These are phyloP conservation scores for Metarhizium guizhouense DNA, from an alignment of 2,329 filamentous ascomycete genomes.

Conservation along the genomic window DNA sequence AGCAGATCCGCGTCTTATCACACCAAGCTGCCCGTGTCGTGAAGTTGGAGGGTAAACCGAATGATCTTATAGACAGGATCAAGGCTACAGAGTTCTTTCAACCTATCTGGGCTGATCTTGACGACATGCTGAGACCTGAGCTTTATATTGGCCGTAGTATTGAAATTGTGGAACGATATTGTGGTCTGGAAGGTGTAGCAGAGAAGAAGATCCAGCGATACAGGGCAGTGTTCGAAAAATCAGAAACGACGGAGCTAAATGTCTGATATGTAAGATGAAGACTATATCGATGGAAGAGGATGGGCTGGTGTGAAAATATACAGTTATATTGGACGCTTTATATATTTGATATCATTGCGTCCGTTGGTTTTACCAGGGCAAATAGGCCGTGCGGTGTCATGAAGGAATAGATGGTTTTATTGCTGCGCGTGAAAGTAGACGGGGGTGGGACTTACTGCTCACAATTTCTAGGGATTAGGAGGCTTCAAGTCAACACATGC, in stretches of 20 bases:
- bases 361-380: no score
- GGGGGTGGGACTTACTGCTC: no score
- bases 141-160: conserved; percentile 35
- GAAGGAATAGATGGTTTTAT: no score
- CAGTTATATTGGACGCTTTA: no score
- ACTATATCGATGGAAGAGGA: no score
- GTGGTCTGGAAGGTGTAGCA: conserved; percentile 28
- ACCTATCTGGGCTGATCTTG: conserved; percentile 60
- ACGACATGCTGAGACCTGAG: conserved; percentile 55
- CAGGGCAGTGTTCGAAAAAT: conserved; percentile 18
- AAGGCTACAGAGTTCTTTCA: conserved; percentile 64
- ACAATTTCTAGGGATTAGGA: no score
- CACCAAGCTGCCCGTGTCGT: conserved; percentile 62
- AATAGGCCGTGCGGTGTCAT: no score
- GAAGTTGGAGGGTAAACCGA: conserved; percentile 54
- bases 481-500: no score
- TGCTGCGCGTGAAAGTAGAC: no score
- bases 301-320: no score
- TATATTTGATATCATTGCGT: no score
- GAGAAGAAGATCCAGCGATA: conserved; percentile 30
- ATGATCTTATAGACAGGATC: conserved; percentile 77
- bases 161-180: conserved; percentile 36
- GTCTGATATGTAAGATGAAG: neutral
- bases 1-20: conserved; percentile 75
- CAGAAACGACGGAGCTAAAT: neutral